Evolutionary conservation across 2,329 filamentous ascomycete species (phyloP).

Genomic region (Fusarium anguioides): DNA sequence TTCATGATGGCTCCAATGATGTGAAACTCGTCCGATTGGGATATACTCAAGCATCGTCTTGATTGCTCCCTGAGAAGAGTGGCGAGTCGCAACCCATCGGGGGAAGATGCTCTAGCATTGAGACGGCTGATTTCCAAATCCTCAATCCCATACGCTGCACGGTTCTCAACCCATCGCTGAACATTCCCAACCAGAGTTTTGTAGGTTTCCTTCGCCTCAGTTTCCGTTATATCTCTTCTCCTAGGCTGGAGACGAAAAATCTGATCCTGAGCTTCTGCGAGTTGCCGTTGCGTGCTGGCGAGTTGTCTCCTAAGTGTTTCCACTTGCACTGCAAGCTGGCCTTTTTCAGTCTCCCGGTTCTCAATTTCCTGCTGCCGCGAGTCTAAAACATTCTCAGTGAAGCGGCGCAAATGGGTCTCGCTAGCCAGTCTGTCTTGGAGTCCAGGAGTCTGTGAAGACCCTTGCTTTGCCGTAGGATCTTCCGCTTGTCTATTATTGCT

Average conservation of each 20-base stretch:
- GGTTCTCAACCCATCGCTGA: conserved; percentile 53
- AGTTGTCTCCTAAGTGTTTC: conserved; percentile 49
- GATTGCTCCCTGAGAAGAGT: conserved; percentile 52
- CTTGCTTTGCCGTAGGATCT: conserved; percentile 12
- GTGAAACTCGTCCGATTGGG: conserved; percentile 51
- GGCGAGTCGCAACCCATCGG: conserved; percentile 48
- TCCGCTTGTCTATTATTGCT: conserved; percentile 10
- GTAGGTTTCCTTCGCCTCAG: conserved; percentile 51
- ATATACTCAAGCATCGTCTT: conserved; percentile 46
- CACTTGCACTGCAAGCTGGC: conserved; percentile 44
- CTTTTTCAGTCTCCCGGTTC: conserved; percentile 46
- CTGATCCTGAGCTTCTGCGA: conserved; percentile 49
- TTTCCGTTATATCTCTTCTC: conserved; percentile 52
- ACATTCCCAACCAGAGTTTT: conserved; percentile 49
- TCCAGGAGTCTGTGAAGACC: conserved; percentile 23
- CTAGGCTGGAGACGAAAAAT: conserved; percentile 49
- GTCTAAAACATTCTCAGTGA: conserved; percentile 53
- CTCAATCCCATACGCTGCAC: conserved; percentile 48
- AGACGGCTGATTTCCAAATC: conserved; percentile 47
- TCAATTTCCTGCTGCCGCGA: conserved; percentile 52
- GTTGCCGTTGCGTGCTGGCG: conserved; percentile 45
- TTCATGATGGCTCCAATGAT: conserved; percentile 53
- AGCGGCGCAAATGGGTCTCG: conserved; percentile 50
- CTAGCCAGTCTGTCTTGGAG: conserved; percentile 46
- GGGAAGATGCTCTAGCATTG: conserved; percentile 37